Evolutionary conservation across 2,329 filamentous ascomycete species (phyloP).

Genomic region (Balansia obtecta): DNA sequence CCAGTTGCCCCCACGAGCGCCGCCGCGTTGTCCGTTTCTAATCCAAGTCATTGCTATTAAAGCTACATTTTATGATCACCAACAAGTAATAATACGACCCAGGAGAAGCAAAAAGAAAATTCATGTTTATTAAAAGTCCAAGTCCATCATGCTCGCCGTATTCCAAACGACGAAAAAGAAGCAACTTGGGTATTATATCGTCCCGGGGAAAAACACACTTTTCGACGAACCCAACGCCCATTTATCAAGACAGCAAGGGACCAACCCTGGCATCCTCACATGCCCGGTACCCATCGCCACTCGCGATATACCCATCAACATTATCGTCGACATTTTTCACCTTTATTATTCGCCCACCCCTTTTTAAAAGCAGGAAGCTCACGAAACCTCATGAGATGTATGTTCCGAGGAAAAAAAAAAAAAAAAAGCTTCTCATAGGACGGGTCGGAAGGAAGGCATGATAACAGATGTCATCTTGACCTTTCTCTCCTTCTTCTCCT

Average conservation of each 20-base stretch:
- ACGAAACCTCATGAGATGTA: neutral
- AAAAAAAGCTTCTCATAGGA: slow-evolving; percentile 3
- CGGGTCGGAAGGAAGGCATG: slow-evolving; percentile 6
- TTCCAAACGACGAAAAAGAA: too few species aligned
- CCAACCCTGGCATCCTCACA: too few species aligned
- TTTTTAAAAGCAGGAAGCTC: neutral
- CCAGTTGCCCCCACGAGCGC: too few species aligned
- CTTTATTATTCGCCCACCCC: too few species aligned
- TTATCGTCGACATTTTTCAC: neutral
- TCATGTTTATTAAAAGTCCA: too few species aligned
- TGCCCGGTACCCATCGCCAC: neutral
- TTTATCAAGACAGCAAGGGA: neutral
- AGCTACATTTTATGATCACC: too few species aligned
- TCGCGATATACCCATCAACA: neutral
- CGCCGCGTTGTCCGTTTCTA: too few species aligned
- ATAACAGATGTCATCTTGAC: slow-evolving; percentile 2
- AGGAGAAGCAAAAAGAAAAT: too few species aligned
- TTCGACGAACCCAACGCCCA: neutral
- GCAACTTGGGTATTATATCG: too few species aligned
- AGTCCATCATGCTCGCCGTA: too few species aligned
- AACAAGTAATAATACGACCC: too few species aligned
- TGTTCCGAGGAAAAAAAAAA: neutral
- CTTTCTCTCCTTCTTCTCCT: slow-evolving; percentile 4
- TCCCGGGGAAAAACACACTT: neutral
- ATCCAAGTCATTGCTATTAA: too few species aligned